Conservation (phyloP, 108 stramenopile species). For the Nitzschia sp. region DNA sequence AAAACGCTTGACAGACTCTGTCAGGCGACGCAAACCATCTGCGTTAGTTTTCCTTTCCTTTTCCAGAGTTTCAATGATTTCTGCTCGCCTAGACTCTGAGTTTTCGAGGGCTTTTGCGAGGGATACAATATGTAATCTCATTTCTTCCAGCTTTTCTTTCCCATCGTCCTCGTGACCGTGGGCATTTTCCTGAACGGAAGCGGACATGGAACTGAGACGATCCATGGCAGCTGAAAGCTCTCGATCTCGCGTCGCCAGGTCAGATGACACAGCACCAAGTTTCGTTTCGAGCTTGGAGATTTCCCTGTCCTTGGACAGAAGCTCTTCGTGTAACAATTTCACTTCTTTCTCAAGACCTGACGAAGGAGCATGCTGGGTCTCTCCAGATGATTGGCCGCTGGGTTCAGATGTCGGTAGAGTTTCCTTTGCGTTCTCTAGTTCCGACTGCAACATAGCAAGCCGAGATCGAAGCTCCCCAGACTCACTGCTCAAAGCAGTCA, state of each 20-base stretch:
- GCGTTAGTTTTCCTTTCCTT: constrained; percentile 63
- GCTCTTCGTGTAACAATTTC: constrained; percentile 26
- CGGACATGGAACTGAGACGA: no score
- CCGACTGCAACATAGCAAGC: constrained; percentile 5
- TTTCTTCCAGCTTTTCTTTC: constrained; percentile 53
- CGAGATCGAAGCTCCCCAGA: neutral
- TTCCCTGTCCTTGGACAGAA: constrained; percentile 30
- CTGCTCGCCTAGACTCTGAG: constrained; percentile 65
- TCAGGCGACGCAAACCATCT: constrained; percentile 57
- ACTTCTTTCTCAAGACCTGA: constrained; percentile 15
- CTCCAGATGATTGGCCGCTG: constrained; percentile 25
- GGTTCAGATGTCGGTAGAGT: constrained; percentile 15
- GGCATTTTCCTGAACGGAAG: no score
- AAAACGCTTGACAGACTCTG: constrained; percentile 70
- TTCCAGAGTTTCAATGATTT: constrained; percentile 61
- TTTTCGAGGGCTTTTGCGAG: constrained; percentile 67
- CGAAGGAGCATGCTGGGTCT: constrained; percentile 18
- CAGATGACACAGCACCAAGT: constrained; percentile 4
- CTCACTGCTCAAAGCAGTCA: neutral
- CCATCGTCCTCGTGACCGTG: constrained; percentile 16
- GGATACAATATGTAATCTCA: constrained; percentile 58
- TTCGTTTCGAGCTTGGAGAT: constrained; percentile 41
- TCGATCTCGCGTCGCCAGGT: constrained; percentile 9
- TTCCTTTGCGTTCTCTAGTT: constrained; percentile 3
- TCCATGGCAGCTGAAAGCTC: neutral